These are phyloP conservation scores for Acanthamoeba comandoni DNA, from an alignment of 208 protist genomes.

Conservation along the genomic window DNA sequence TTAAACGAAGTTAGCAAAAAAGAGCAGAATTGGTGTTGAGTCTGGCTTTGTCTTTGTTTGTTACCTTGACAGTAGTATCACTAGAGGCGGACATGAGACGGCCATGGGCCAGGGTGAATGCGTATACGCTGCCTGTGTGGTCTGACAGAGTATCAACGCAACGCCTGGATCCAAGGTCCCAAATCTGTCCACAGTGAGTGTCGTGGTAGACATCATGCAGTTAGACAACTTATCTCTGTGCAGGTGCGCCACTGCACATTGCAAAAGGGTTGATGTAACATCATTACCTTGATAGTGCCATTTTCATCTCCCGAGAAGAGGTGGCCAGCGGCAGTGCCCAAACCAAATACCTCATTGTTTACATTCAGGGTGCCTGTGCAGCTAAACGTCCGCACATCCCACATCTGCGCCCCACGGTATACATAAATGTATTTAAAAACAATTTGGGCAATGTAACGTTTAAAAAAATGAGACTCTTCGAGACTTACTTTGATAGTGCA, in stretches of 20 bases:
- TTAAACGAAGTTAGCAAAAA: too few species aligned
- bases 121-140: conserved; percentile 64
- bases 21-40: neutral
- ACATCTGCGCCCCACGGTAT: neutral
- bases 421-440: neutral
- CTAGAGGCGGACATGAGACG: conserved; percentile 24
- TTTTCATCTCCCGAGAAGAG: conserved; percentile 64
- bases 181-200: conserved; percentile 12
- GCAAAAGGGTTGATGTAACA: neutral
- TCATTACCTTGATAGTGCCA: conserved; percentile 51
- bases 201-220: conserved; percentile 18
- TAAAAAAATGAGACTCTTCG: too few species aligned
- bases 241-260: neutral
- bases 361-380: neutral
- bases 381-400: conserved; percentile 17
- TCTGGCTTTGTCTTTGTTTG: neutral
- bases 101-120: conserved; percentile 19
- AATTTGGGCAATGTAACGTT: neutral
- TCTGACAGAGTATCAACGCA: conserved; percentile 44
- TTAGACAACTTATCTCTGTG: too few species aligned
- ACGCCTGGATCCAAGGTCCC: conserved; percentile 19
- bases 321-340: conserved; percentile 10
- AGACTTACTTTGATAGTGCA: conserved; percentile 25
- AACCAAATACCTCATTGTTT: conserved; percentile 65
- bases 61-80: conserved; percentile 58